Conservation (phyloP, 2,329 filamentous ascomycete species). For the Clarireedia homoeocarpa region DNA sequence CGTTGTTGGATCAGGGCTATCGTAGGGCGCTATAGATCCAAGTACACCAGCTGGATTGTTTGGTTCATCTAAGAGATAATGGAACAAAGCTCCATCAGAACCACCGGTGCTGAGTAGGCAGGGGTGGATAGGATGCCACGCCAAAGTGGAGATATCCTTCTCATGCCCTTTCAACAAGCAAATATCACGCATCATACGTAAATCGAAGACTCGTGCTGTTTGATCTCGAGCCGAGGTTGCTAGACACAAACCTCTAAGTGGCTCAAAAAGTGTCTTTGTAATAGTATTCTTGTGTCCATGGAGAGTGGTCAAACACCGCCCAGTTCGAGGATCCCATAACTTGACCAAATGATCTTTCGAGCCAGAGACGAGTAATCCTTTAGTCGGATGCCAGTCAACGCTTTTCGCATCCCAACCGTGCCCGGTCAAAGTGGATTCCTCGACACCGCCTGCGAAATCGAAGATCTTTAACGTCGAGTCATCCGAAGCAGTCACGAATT, state of each 20-base stretch:
- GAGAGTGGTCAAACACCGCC: constrained; percentile 83
- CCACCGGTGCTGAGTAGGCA: constrained; percentile 86
- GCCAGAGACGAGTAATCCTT: constrained; percentile 87
- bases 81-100: constrained; percentile 79
- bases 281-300: constrained; percentile 98
- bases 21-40: constrained; percentile 72
- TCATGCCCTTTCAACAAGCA: constrained; percentile 89
- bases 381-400: constrained; percentile 95
- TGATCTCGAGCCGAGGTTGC: constrained; percentile 92
- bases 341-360: constrained; percentile 98
- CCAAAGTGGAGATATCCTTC: constrained; percentile 86
- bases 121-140: constrained; percentile 90
- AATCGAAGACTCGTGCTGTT: constrained; percentile 85
- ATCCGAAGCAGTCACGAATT: constrained; percentile 94
- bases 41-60: constrained; percentile 71
- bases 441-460: constrained; percentile 80
- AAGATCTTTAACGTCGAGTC: constrained; percentile 92
- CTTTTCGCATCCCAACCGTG: constrained; percentile 97
- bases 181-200: constrained; percentile 97
- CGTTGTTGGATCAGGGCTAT: constrained; percentile 69
- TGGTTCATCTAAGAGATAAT: constrained; percentile 93
- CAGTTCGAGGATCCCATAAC: constrained; percentile 93
- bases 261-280: constrained; percentile 86
- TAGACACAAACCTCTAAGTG: constrained; percentile 72
- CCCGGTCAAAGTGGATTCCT: constrained; percentile 79